phyloP scores from a whole-genome alignment of 23 red algal genomes.

The Porphyridium purpureum region DNA sequence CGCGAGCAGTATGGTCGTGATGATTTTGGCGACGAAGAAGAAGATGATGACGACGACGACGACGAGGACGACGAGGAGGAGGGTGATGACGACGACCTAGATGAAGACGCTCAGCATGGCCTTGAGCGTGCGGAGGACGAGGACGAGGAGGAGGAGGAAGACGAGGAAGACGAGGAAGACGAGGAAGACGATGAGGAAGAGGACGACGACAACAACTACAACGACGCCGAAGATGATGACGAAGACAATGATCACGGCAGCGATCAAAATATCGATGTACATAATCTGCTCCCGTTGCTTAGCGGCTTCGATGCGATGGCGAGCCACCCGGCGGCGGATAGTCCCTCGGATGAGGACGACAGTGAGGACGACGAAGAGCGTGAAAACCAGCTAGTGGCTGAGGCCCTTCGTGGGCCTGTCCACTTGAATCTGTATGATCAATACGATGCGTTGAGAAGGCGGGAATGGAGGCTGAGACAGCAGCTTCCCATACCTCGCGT shows the following conservation, averaged over 20 bases:
- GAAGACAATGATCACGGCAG: not conserved
- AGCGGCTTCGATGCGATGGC: no score
- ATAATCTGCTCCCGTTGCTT: not conserved
- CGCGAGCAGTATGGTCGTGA: constrained; percentile 1
- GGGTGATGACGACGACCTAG: not conserved
- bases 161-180: no score
- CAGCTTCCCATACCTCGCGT: no score
- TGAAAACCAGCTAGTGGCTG: no score
- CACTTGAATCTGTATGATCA: no score
- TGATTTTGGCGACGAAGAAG: not conserved
- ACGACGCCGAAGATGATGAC: not conserved
- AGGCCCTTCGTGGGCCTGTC: no score
- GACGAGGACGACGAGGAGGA: constrained; percentile 1
- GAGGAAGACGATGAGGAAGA: not conserved
- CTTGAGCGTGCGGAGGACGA: not conserved
- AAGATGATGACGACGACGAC: not conserved
- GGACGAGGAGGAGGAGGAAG: not conserved
- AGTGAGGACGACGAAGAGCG: no score
- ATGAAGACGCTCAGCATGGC: not conserved
- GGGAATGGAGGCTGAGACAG: no score
- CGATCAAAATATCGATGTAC: not conserved
- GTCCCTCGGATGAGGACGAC: no score
- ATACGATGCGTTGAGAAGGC: no score
- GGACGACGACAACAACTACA: not conserved
- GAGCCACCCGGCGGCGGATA: no score